Conservation (phyloP, 805 yeast genomes). For the Huiozyma naganishii region DNA sequence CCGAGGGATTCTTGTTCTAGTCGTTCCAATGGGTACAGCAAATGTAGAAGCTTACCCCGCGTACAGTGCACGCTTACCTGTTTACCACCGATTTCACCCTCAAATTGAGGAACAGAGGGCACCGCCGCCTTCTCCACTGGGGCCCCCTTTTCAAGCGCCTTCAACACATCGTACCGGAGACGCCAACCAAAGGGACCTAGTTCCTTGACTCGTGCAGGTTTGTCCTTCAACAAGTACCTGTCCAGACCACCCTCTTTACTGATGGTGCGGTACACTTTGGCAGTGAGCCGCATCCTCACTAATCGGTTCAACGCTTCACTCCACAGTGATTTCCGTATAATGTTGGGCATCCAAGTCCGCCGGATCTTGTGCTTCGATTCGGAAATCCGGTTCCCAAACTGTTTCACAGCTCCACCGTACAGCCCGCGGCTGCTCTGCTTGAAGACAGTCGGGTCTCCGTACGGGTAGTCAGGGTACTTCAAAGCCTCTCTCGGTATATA, state of each 20-base stretch:
- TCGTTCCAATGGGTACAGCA: too few relatives aligned
- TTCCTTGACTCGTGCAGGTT: conserved; percentile 82
- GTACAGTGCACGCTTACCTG: too few relatives aligned
- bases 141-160: neutral
- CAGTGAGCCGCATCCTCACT: conserved; percentile 52
- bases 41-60: too few relatives aligned
- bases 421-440: conserved; percentile 82
- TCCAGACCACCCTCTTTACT: conserved; percentile 94
- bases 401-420: conserved; percentile 79
- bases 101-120: too few relatives aligned
- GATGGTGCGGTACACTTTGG: conserved; percentile 77
- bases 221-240: conserved; percentile 75
- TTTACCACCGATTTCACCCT: too few relatives aligned
- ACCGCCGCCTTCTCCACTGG: too few relatives aligned
- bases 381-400: conserved; percentile 66
- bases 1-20: too few relatives aligned
- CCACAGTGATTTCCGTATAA: conserved; percentile 67
- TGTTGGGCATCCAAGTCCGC: conserved; percentile 77
- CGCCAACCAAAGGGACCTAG: conserved; percentile 90
- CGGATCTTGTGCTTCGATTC: conserved; percentile 64
- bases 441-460: conserved; percentile 66
- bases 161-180: conserved; percentile 64
- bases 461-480: conserved; percentile 57
- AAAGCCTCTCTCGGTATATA: conserved; percentile 35
- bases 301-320: conserved; percentile 60